Base-by-base conservation (phyloP, 306 rosid genomes). In the Prunus mongolica region DNA sequence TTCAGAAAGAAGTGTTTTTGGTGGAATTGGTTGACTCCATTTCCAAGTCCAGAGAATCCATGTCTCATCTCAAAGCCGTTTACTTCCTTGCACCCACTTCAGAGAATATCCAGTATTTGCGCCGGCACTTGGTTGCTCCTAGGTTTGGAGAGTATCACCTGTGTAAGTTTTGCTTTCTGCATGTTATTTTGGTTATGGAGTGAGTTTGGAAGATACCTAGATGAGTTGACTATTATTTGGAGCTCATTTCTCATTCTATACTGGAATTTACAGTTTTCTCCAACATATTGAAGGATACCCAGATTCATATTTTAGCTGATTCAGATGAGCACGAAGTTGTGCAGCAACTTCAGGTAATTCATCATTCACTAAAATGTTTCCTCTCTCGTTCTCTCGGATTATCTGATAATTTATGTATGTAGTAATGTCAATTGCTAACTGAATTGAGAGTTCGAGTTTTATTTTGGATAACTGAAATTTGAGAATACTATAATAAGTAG, bases 241-340 rank as follows among this genome's bases (percentile, higher is more conserved):
- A 86, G 78, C 80, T 82, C 60, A 74, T 85, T 86, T 88, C 80
- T 90, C 77, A 81, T 82, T 58, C 78, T 52, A 73, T 88, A 73
- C 85, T 76, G 81, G 84, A 57, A 82, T 83, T 90, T 78, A 77
- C 97, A 95, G 97, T 89, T 89, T 95, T 95, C 96, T 92, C 99
- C 92, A 95, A 90, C 91, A 80, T 95, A 76, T 75, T 95, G 97
- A 92, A 90, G 96, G 97, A 92, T 83, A 84, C 92, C 78, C 97
- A 95, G 81, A 90, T 95, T 88, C 97, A 90, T 75, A 49, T 81
- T 45, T 86, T 95, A 80, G 99, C 97, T 65, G 99, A 95, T 87
- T 88, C 97, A 45, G 99, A 95, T 81, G 99, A 89, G 71, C 97
- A 88, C 81, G 99, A 95, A 88, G 89, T 84, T 82, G 99, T 95